A percentile compares a stretch with the other conserved stretches of the same genome.
Conservation (phyloP, 257 asterid genomes). For the Nicotiana noctiflora region DNA sequence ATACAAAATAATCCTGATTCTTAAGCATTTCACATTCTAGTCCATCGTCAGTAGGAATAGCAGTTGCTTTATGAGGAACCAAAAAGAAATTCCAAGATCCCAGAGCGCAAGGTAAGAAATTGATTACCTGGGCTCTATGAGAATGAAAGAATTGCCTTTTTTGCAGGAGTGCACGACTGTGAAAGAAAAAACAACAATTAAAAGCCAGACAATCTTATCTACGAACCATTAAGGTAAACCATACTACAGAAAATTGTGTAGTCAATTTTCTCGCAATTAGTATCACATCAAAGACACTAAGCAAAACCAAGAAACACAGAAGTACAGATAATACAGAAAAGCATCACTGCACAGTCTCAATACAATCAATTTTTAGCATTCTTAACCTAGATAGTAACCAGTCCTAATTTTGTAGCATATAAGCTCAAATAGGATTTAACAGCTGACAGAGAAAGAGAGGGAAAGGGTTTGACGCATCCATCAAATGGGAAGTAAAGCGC, state of each 20-base stretch:
- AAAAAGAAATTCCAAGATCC: not conserved
- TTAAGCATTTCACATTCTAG: not conserved
- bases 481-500: not conserved
- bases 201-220: not conserved
- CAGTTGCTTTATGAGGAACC: not conserved
- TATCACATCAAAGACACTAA: not conserved
- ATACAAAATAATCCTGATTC: not conserved
- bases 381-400: not conserved
- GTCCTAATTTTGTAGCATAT: not conserved
- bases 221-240: not conserved
- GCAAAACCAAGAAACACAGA: not conserved
- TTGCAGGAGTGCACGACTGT: slow-evolving; percentile 87
- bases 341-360: not conserved
- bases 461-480: not conserved
- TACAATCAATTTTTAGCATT: not conserved
- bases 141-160: slow-evolving; percentile 98
- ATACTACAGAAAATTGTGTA: not conserved
- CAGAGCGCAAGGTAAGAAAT: not conserved
- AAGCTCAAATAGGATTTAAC: not conserved
- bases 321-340: not conserved
- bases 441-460: not conserved
- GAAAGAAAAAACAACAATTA: not conserved
- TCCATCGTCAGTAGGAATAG: not conserved
- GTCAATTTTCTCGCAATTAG: not conserved
- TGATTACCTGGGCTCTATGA: slow-evolving; percentile 94